Percentiles rank a stretch among this genome's conserved stretches.
Evolutionary conservation across 805 yeast species (phyloP).

Genomic region (Candida ovalis): DNA sequence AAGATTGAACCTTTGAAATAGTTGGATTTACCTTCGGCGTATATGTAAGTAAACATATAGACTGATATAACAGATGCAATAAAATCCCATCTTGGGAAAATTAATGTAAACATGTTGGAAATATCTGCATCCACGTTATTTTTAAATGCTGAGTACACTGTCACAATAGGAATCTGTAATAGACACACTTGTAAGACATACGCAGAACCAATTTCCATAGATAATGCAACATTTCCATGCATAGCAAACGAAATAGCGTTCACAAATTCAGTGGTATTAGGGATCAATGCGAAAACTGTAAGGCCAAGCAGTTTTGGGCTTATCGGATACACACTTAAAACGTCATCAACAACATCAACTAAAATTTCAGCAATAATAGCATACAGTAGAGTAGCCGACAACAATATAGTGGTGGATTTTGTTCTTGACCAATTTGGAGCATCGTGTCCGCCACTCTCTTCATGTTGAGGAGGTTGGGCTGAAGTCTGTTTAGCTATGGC

Average conservation of each 20-base stretch:
- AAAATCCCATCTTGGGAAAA: constrained; percentile 95
- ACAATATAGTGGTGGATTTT: constrained; percentile 76
- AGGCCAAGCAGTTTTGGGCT: constrained; percentile 89
- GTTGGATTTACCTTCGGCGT: constrained; percentile 95
- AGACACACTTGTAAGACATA: constrained; percentile 94
- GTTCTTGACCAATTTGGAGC: constrained; percentile 95
- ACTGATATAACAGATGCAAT: constrained; percentile 82
- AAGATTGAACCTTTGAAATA: constrained; percentile 93
- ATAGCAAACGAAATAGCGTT: constrained; percentile 97
- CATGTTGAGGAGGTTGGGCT: constrained; percentile 12
- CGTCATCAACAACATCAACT: constrained; percentile 89
- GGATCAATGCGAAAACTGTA: constrained; percentile 93
- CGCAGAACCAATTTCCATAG: constrained; percentile 98
- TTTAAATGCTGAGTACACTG: constrained; percentile 63
- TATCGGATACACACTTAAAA: constrained; percentile 71
- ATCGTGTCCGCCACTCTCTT: constrained; percentile 72
- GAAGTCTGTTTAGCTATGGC: constrained; percentile 1
- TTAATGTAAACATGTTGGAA: constrained; percentile 63
- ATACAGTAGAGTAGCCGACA: constrained; percentile 81
- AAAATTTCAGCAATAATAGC: constrained; percentile 93
- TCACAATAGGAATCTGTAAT: constrained; percentile 88
- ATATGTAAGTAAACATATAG: constrained; percentile 84
- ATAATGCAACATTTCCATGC: constrained; percentile 91
- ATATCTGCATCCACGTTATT: constrained; percentile 28
- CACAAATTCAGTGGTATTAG: constrained; percentile 93